phyloP scores from a whole-genome alignment of 306 rosid genomes.

The Begonia masoniana region DNA sequence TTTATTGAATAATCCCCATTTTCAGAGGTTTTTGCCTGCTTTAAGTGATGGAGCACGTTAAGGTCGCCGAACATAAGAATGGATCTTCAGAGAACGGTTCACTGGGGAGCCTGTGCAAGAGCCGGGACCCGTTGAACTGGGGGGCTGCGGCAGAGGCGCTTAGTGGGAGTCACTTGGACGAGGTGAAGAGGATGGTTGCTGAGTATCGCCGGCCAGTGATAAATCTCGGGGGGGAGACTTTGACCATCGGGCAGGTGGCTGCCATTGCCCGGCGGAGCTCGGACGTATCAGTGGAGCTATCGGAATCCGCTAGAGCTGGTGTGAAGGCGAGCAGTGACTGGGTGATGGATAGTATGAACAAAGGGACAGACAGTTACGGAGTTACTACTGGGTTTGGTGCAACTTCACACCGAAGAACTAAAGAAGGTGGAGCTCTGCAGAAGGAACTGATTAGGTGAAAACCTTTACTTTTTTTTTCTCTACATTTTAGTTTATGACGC shows the following conservation, averaged over 20 bases:
- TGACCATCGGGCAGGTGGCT: constrained; percentile 75
- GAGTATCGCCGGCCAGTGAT: constrained; percentile 57
- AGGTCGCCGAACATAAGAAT: constrained; percentile 2
- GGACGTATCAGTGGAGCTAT: constrained; percentile 40
- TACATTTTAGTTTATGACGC: too few relatives aligned
- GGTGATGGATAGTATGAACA: constrained; percentile 72
- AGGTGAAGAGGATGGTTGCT: constrained; percentile 82
- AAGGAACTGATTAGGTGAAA: constrained; percentile 66
- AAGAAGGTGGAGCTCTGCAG: constrained; percentile 88
- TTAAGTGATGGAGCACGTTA: constrained; percentile 23
- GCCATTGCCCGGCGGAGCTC: constrained; percentile 40
- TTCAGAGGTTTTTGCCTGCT: not conserved
- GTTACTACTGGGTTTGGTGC: constrained; percentile 96
- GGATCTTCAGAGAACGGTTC: constrained; percentile 12
- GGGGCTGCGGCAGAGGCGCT: constrained; percentile 41
- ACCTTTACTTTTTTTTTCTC: not conserved
- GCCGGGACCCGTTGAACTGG: constrained; percentile 62
- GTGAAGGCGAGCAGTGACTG: constrained; percentile 93
- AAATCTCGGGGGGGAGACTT: constrained; percentile 47
- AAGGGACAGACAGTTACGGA: constrained; percentile 77
- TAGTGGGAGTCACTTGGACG: constrained; percentile 65
- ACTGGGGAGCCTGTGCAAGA: constrained; percentile 19
- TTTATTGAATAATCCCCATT: not conserved
- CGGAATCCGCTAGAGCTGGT: constrained; percentile 51
- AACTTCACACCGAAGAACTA: constrained; percentile 73